Evolutionary conservation across 2,329 filamentous ascomycete species (phyloP), one percentile per base, ranked within the genome.

Genomic region (Alternaria sp.): DNA sequence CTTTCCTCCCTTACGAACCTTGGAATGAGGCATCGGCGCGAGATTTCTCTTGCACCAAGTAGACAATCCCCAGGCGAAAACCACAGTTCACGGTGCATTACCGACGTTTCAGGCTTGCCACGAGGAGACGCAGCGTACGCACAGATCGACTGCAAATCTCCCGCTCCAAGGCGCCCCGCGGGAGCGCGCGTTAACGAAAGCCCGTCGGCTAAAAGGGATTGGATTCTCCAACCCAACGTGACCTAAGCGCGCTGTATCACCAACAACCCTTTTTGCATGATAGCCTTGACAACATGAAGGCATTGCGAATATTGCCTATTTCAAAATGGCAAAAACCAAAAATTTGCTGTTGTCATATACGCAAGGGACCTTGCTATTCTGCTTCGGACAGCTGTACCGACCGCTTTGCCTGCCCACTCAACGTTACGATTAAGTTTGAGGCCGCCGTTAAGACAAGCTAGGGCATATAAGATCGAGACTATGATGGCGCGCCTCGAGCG

Each of bases 141-240:
- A 64, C 58, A 50, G 61, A 64, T 66, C 61, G 49, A 55, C 55
- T 61, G 64, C 61, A 59, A 66, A 64, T 64, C 64, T 66, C 64
- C 61, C 64, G 64, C 64, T 50, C 62, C n/a, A 55, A 56, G 44
- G 55, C 58, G 61, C 30, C 55, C 60, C 43, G 30, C 50, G 44
- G 56, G 50, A 49, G 56, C 55, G 55, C 56, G 63, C 49, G 61
- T 55, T 41, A 54, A 60, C 30, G 60, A 28, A 45, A 37, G 30
- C 49, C 21, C 33, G 58, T 60, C 58, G 61, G 61, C 45, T 55
- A 49, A 51, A 41, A 47, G 12, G 33, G 15, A 25, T 21, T 60
- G 37, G 37, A 56, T 18, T 41, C 37, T 41, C 37, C 37, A 41
- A 41, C 37, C 12, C 37, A 56, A 46, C 43, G 15, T 60, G 57